These are phyloP conservation scores for Kockovaella imperatae DNA, from an alignment of 768 basidiomycete species.

Conservation along the genomic window DNA sequence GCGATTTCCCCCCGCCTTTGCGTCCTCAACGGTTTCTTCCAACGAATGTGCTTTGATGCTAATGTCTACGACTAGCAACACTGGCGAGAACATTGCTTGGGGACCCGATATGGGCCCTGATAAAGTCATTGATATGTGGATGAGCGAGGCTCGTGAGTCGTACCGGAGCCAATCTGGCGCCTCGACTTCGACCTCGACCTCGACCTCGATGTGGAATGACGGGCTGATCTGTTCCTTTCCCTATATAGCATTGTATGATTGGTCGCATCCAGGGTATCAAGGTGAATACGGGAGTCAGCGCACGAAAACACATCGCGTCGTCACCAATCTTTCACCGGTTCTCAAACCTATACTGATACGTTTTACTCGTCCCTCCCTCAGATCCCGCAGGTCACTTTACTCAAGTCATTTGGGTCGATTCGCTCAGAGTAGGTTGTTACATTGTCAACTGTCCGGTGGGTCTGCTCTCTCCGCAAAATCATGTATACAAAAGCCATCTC, in stretches of 20 bases:
- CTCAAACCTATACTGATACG: too few species aligned
- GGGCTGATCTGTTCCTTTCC: not conserved
- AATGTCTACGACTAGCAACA: not conserved
- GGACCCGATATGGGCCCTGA: not conserved
- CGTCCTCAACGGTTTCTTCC: too few species aligned
- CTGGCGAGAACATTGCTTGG: slow-evolving; percentile 7
- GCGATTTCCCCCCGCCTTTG: too few species aligned
- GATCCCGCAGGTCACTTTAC: slow-evolving; percentile 1
- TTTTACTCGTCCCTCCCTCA: not conserved
- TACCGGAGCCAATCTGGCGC: not conserved
- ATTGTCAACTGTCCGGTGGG: slow-evolving; percentile 1
- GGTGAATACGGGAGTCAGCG: too few species aligned
- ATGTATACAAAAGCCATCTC: too few species aligned
- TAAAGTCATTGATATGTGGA: slow-evolving; percentile 5
- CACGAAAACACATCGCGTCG: too few species aligned
- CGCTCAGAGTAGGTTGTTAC: slow-evolving; percentile 2
- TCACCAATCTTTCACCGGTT: too few species aligned
- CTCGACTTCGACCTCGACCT: too few species aligned
- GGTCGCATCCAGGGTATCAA: not conserved
- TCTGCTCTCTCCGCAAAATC: not conserved
- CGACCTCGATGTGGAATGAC: too few species aligned
- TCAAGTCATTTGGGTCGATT: slow-evolving; percentile 1
- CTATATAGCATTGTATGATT: slow-evolving; percentile 3
- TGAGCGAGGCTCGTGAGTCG: slow-evolving; percentile 2
- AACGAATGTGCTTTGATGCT: too few species aligned